phyloP scores from a whole-genome alignment of 2,329 filamentous ascomycete genomes.

The Exophiala sideris region DNA sequence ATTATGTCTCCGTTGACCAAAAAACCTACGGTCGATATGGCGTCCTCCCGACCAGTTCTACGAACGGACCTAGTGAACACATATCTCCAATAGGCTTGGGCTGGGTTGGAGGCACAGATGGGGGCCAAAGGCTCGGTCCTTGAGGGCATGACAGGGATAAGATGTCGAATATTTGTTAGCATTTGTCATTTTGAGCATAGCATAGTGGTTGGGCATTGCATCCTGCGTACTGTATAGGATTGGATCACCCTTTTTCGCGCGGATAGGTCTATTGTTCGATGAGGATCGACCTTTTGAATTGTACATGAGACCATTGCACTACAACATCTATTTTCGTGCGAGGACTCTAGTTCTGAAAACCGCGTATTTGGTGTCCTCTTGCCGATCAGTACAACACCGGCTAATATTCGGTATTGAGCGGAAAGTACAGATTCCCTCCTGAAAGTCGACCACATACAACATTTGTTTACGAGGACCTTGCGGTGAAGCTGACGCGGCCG shows the following conservation, averaged over 20 bases:
- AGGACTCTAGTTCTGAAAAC: too few relatives aligned
- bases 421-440: slow-evolving; percentile 16
- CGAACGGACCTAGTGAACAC: slow-evolving; percentile 34
- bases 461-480: slow-evolving; percentile 13
- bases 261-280: too few relatives aligned
- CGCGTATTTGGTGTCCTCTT: too few relatives aligned
- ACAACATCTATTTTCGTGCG: too few relatives aligned
- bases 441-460: not conserved
- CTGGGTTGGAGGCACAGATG: slow-evolving; percentile 49
- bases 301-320: too few relatives aligned
- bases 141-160: slow-evolving; percentile 38
- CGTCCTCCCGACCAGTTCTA: slow-evolving; percentile 63
- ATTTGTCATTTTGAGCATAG: not conserved
- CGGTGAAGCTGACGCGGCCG: slow-evolving; percentile 22
- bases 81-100: slow-evolving; percentile 48
- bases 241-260: too few relatives aligned
- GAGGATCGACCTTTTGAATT: too few relatives aligned
- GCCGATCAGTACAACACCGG: slow-evolving; percentile 1
- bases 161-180: too few relatives aligned
- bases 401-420: slow-evolving; percentile 12
- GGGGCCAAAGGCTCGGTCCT: slow-evolving; percentile 58
- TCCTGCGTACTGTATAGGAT: slow-evolving; percentile 40
- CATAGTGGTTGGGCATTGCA: not conserved
- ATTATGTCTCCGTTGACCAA: slow-evolving; percentile 92
- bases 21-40: slow-evolving; percentile 94